Percentiles rank a stretch among this genome's conserved stretches.
phyloP scores from a whole-genome alignment of 345 rosid species.

The Brassica carinata region DNA sequence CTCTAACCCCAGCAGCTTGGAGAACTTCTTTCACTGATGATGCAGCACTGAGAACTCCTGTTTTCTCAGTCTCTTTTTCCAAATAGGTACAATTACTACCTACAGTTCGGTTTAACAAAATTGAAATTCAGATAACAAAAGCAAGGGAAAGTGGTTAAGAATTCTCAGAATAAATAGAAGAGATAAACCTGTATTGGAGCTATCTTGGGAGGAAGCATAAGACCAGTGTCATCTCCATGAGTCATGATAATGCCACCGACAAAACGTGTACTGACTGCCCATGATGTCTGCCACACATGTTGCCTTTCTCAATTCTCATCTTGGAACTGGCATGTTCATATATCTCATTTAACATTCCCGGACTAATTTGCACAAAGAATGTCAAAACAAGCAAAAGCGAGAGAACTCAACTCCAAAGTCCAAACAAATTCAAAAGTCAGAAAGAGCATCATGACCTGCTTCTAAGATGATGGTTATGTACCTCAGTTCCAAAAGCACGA shows the following conservation, averaged over 20 bases:
- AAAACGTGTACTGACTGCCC: conserved; percentile 97
- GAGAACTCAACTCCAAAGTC: too few species aligned
- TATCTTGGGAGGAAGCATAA: conserved; percentile 87
- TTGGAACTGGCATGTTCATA: conserved; percentile 62
- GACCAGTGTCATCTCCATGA: conserved; percentile 94
- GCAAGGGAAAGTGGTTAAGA: too few species aligned
- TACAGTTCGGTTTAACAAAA: conserved; percentile 6
- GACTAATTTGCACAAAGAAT: background rate
- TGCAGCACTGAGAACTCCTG: conserved; percentile 72
- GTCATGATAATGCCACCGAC: conserved; percentile 97
- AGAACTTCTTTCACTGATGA: conserved; percentile 61
- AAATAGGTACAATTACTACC: conserved; percentile 88
- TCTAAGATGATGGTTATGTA: background rate
- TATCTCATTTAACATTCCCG: conserved; percentile 8
- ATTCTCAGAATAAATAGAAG: too few species aligned
- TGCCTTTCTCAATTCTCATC: conserved; percentile 92
- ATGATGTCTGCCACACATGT: conserved; percentile 98
- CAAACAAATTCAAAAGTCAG: too few species aligned
- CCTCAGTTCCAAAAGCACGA: conserved; percentile 87
- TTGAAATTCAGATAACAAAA: too few species aligned
- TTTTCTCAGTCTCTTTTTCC: conserved; percentile 82
- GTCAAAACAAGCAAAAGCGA: background rate
- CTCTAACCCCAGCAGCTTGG: conserved; percentile 66
- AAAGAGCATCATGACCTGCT: background rate
- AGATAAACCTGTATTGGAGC: conserved; percentile 76